Conservation (phyloP, 2,329 filamentous ascomycete genomes). For the Periconia sp. region DNA sequence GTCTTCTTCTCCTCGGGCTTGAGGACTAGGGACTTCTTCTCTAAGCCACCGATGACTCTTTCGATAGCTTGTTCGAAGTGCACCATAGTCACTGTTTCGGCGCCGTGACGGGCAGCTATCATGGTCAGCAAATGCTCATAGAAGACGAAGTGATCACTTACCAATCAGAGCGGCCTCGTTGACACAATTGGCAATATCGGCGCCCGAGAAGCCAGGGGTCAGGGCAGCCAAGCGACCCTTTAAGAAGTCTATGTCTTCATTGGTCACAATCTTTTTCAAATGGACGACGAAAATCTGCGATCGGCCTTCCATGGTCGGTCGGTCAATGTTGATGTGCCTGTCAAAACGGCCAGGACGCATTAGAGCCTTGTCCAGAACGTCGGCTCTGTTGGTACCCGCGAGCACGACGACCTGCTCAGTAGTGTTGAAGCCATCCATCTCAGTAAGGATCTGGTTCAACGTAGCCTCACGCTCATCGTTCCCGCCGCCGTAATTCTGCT, state of each 20-base stretch:
- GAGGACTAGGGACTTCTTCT: slow-evolving; percentile 96
- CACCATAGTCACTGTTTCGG: slow-evolving; percentile 79
- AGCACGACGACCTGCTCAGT: slow-evolving; percentile 95
- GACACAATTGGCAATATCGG: slow-evolving; percentile 97
- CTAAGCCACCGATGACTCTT: slow-evolving; percentile 92
- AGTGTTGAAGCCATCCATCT: slow-evolving; percentile 99
- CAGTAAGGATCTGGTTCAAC: slow-evolving; percentile 96
- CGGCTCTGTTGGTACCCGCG: slow-evolving; percentile 93
- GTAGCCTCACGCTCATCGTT: slow-evolving; percentile 98
- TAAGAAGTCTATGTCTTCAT: slow-evolving; percentile 86
- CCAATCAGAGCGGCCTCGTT: slow-evolving; percentile 97
- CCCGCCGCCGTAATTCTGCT: slow-evolving; percentile 83
- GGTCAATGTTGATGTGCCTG: slow-evolving; percentile 92
- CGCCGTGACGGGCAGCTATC: slow-evolving; percentile 80
- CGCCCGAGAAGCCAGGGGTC: slow-evolving; percentile 95
- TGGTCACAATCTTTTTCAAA: slow-evolving; percentile 90
- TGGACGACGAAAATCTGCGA: slow-evolving; percentile 97
- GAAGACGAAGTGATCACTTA: slow-evolving; percentile 55
- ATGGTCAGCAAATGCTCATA: slow-evolving; percentile 47
- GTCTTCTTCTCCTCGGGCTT: slow-evolving; percentile 93
- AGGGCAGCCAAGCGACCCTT: slow-evolving; percentile 88
- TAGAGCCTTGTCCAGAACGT: slow-evolving; percentile 91
- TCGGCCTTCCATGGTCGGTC: slow-evolving; percentile 94
- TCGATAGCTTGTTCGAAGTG: slow-evolving; percentile 99
- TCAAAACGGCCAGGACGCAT: slow-evolving; percentile 98